Evolutionary conservation across 441 rosid genomes (phyloP).

Genomic region (Brassica hybrid): DNA sequence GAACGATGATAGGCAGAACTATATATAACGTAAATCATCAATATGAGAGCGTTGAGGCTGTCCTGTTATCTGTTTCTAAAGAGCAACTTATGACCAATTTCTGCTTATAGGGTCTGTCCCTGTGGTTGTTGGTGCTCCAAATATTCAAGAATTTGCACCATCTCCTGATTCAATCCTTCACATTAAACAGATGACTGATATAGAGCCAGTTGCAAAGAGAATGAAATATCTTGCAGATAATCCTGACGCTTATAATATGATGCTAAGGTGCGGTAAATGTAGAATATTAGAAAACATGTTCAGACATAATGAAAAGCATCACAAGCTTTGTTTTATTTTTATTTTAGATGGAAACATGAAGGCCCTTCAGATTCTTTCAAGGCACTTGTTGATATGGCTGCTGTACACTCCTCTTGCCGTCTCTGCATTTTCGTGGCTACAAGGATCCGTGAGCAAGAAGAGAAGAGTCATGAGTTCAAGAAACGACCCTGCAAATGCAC

Average conservation of each 20-base stretch:
- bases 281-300: background rate
- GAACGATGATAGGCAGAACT: background rate
- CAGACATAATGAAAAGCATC: slow-evolving; percentile 6
- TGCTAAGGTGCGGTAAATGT: slow-evolving; percentile 26
- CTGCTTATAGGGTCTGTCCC: slow-evolving; percentile 73
- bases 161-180: slow-evolving; percentile 66
- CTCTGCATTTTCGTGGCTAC: slow-evolving; percentile 92
- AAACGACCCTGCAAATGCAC: slow-evolving; percentile 87
- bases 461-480: slow-evolving; percentile 54
- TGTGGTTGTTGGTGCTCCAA: slow-evolving; percentile 91
- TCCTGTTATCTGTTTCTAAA: slow-evolving; percentile 2
- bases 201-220: slow-evolving; percentile 61
- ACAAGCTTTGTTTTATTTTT: slow-evolving; percentile 17
- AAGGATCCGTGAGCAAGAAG: slow-evolving; percentile 68
- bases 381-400: slow-evolving; percentile 95
- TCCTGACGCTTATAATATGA: slow-evolving; percentile 63
- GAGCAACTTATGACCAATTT: background rate
- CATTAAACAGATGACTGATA: slow-evolving; percentile 64
- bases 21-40: background rate
- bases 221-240: slow-evolving; percentile 76
- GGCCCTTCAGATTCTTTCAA: slow-evolving; percentile 90
- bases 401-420: slow-evolving; percentile 93
- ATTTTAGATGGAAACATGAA: slow-evolving; percentile 84
- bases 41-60: slow-evolving; percentile 11
- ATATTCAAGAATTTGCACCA: slow-evolving; percentile 89